Evolutionary conservation across 495 filamentous ascomycete species (phyloP).

Genomic region (Penicillium argentinense): DNA sequence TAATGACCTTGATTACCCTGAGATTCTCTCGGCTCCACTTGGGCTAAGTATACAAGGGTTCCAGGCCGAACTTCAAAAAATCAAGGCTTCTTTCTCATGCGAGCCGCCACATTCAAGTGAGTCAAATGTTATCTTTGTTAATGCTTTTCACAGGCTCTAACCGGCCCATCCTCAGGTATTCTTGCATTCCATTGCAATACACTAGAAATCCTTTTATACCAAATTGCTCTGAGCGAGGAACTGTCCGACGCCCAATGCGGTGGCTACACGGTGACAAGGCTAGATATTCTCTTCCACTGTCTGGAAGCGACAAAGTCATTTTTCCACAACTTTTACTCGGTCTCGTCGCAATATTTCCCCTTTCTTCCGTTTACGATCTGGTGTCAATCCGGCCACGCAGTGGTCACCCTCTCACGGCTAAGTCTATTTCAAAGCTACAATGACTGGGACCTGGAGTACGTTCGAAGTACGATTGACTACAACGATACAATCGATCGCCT

Average conservation of each 20-base stretch:
- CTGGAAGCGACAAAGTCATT: slow-evolving; percentile 29
- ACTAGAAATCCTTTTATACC: slow-evolving; percentile 25
- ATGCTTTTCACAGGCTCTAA: no score
- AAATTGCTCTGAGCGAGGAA: slow-evolving; percentile 17
- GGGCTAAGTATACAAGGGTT: slow-evolving; percentile 21
- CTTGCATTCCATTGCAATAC: slow-evolving; percentile 21
- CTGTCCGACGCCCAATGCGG: slow-evolving; percentile 11
- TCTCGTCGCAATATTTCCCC: slow-evolving; percentile 16
- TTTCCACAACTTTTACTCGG: slow-evolving; percentile 24
- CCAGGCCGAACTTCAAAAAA: slow-evolving; percentile 13
- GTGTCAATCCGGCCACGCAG: slow-evolving; percentile 22
- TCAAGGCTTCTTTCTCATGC: slow-evolving; percentile 11
- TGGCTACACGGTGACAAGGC: slow-evolving; percentile 11
- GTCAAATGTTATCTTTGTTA: no score
- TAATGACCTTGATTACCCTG: slow-evolving; percentile 5
- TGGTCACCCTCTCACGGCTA: slow-evolving; percentile 31
- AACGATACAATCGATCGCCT: slow-evolving; percentile 5
- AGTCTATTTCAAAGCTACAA: slow-evolving; percentile 25
- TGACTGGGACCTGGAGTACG: slow-evolving; percentile 23
- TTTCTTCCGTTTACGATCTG: slow-evolving; percentile 26
- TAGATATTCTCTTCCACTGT: slow-evolving; percentile 27
- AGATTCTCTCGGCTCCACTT: slow-evolving; percentile 9
- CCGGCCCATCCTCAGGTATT: slow-evolving; percentile 15
- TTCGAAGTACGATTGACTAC: slow-evolving; percentile 15
- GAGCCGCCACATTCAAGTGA: slow-evolving; percentile 19